Evolutionary conservation across 2,329 filamentous ascomycete genomes (phyloP).

Genomic region (Elsinoe batatas): DNA sequence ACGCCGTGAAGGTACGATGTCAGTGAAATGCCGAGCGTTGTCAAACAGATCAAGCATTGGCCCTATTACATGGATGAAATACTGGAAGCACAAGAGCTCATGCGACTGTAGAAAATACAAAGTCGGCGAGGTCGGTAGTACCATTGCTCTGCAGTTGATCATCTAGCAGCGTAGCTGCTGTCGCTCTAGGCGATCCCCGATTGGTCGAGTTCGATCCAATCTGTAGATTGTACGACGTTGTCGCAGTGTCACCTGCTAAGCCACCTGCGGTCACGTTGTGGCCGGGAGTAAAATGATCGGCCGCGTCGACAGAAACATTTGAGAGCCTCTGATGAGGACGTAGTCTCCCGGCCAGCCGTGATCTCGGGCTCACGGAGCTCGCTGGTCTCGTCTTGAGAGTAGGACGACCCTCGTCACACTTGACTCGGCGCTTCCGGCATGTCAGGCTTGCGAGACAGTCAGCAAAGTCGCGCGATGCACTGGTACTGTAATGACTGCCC

Average conservation of each 20-base stretch:
- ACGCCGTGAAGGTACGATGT: slow-evolving; percentile 18
- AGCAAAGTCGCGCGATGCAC: neutral
- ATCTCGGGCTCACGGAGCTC: neutral
- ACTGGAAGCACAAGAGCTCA: slow-evolving; percentile 28
- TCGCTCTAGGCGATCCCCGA: neutral
- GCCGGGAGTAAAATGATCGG: too few species aligned
- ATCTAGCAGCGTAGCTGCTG: neutral
- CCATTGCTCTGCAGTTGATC: neutral
- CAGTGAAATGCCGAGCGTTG: slow-evolving; percentile 28
- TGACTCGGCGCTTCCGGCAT: slow-evolving; percentile 13
- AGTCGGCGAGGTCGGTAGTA: neutral
- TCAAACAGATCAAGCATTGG: slow-evolving; percentile 34
- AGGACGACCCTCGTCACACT: slow-evolving; percentile 13
- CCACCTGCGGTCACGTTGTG: too few species aligned
- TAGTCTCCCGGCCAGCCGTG: neutral
- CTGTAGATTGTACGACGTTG: too few species aligned
- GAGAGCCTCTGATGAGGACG: neutral
- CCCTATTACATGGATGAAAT: slow-evolving; percentile 27
- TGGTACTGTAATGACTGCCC: neutral
- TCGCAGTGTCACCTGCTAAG: too few species aligned
- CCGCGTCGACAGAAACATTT: too few species aligned
- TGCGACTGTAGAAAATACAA: slow-evolving; percentile 20
- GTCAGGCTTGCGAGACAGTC: neutral
- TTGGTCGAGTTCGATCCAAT: neutral
- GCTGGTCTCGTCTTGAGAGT: neutral